phyloP scores from a whole-genome alignment of 306 rosid species.

The Acacia crassicarpa region DNA sequence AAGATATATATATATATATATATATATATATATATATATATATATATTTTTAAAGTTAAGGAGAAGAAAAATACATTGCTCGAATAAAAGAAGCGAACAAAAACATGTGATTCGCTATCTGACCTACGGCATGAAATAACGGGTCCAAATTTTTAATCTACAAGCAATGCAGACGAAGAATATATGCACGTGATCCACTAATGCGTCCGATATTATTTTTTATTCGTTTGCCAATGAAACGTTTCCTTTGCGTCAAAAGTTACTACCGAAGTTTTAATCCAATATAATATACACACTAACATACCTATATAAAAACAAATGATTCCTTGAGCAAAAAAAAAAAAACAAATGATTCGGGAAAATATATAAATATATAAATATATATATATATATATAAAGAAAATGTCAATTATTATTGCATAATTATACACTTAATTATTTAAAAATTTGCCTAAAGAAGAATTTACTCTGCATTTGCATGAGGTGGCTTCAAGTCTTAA shows the following conservation, averaged over 20 bases:
- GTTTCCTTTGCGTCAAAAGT: not conserved
- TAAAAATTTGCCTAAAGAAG: not conserved
- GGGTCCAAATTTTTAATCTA: not conserved
- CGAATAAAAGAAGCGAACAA: not conserved
- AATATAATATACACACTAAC: too few relatives aligned
- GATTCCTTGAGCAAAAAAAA: too few relatives aligned
- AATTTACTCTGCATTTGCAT: not conserved
- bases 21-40: too few relatives aligned
- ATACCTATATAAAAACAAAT: too few relatives aligned
- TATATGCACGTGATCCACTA: not conserved
- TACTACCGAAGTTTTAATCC: too few relatives aligned
- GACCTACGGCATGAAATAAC: not conserved
- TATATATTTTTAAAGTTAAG: too few relatives aligned
- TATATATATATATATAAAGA: too few relatives aligned
- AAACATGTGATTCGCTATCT: not conserved
- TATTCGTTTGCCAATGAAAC: not conserved
- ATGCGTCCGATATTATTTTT: not conserved
- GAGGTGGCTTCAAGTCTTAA: not conserved
- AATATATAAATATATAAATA: too few relatives aligned
- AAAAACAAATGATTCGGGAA: too few relatives aligned
- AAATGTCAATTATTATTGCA: not conserved
- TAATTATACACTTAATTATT: too few relatives aligned
- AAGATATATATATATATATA: too few relatives aligned
- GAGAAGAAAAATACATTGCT: not conserved
- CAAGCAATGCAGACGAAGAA: not conserved